phyloP scores from a whole-genome alignment of 1,139 yeast species.

The Diutina sp. region DNA sequence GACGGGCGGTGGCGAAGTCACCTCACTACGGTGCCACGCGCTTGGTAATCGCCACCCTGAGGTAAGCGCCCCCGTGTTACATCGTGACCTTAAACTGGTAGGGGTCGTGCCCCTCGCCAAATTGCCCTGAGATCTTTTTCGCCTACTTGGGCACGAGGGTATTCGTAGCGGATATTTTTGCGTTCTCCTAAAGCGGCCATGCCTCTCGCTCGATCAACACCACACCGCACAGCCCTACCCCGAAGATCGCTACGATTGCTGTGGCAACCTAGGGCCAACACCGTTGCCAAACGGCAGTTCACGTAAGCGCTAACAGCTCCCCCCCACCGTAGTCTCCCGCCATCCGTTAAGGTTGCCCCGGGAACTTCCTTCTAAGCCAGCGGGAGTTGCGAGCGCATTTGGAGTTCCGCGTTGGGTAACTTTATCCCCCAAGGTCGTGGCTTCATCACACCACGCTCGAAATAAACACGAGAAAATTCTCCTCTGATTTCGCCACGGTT shows the following conservation, averaged over 20 bases:
- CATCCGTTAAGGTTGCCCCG: not conserved
- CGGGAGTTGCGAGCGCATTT: not conserved
- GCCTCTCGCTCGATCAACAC: not conserved
- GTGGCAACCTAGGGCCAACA: not conserved
- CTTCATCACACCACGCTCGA: not conserved
- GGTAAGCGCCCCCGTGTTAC: not conserved
- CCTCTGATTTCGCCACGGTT: not conserved
- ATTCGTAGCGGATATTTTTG: not conserved
- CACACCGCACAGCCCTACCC: not conserved
- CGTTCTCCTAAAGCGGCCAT: not conserved
- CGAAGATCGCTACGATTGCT: not conserved
- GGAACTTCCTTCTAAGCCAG: not conserved
- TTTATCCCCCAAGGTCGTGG: not conserved
- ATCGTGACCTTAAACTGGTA: not conserved
- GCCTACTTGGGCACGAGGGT: not conserved
- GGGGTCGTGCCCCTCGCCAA: not conserved
- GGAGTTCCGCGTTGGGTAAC: not conserved
- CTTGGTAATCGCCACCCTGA: not conserved
- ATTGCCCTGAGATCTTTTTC: not conserved
- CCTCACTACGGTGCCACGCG: too few relatives aligned
- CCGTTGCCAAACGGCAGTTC: not conserved
- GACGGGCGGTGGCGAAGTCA: too few relatives aligned
- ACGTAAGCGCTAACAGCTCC: not conserved
- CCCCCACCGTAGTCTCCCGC: not conserved
- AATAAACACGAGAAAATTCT: not conserved